Base-by-base conservation (phyloP, 768 basidiomycete genomes). In the Pleurotus djamor region DNA sequence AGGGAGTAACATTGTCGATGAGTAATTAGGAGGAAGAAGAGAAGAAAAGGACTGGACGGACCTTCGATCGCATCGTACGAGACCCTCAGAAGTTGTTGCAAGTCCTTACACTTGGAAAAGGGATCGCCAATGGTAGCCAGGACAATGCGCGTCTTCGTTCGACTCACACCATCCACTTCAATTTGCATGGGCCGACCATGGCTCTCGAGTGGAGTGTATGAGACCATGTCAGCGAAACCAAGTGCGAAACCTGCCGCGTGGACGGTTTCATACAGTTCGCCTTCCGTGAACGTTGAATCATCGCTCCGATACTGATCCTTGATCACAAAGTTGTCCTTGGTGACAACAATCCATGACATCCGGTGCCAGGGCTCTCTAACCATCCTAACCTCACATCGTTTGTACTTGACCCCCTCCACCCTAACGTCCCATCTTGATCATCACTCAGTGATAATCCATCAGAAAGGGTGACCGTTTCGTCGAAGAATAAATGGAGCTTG, bases 51-150 rank as follows among this genome's bases (percentile, higher is more conserved):
- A n/a, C n/a, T n/a, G n/a, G 21, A 28, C 58, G 3, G 6, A 59
- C 58, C 48, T 41, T 59, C 58, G 4, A 59, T 48, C 4, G 36
- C 13, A 28, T 59, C 58, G 1, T 59, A 59, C 58, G 50, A 36
- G 10, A 48, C 58, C 0, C 51, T 59, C 4, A 59, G 36, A 50
- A 59, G 37, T 14, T 32, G 9, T 5, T 50, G 14, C 14, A 59
- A 21, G 1, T 12, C 51, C 5, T 2, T 9, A 32, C 58, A 59
- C 0, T 14, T 4, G n/a, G 6, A 16, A 14, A 59, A 5, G 7
- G 48, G 33, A 33, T 38, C 32, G 4, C 58, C 58, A 5, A 13
- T 9, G 0, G 34, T 38, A 13, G 10, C 35, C 48, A 59, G 49
- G 12, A 59, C 28, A 13, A 59, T 6, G 9, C 58, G 3, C 0